phyloP scores from a whole-genome alignment of 2,329 filamentous ascomycete species.

The Geoglossum cookeanum region DNA sequence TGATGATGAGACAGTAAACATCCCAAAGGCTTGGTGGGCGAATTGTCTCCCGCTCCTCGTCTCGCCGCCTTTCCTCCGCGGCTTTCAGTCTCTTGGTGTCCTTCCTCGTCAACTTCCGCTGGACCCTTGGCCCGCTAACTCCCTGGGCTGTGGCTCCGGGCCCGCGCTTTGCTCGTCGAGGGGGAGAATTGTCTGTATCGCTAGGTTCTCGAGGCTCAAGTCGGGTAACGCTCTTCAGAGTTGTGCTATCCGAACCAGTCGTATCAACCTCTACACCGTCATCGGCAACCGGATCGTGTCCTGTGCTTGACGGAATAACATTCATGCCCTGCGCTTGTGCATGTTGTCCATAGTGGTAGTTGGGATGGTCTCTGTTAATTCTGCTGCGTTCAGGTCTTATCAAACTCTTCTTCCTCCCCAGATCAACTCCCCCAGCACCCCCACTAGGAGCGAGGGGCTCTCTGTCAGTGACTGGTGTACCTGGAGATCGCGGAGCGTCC shows the following conservation, averaged over 20 bases:
- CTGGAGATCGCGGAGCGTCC: slow-evolving; percentile 26
- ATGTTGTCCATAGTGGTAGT: slow-evolving; percentile 91
- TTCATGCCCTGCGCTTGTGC: slow-evolving; percentile 62
- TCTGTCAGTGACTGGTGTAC: slow-evolving; percentile 23
- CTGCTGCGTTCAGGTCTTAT: slow-evolving; percentile 75
- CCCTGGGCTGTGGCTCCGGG: slow-evolving; percentile 12
- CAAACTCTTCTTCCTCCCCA: slow-evolving; percentile 64
- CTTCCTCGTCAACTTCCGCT: slow-evolving; percentile 43
- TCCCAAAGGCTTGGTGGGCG: slow-evolving; percentile 82
- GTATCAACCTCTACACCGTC: slow-evolving; percentile 36
- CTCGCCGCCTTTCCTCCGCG: slow-evolving; percentile 38
- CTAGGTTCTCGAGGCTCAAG: slow-evolving; percentile 21
- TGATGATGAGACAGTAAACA: slow-evolving; percentile 82
- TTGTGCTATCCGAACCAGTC: slow-evolving; percentile 43
- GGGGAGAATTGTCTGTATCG: neutral
- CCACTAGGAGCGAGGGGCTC: neutral
- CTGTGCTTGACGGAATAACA: slow-evolving; percentile 75
- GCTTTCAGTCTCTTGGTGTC: slow-evolving; percentile 27
- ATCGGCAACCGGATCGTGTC: slow-evolving; percentile 74
- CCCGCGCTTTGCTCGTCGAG: slow-evolving; percentile 14
- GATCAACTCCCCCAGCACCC: slow-evolving; percentile 17
- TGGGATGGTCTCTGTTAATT: slow-evolving; percentile 72
- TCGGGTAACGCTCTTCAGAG: slow-evolving; percentile 26
- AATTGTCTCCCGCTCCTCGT: slow-evolving; percentile 42
- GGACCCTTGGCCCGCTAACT: neutral